Evolutionary conservation across 1,139 yeast genomes (phyloP), one percentile per base, ranked within the genome.

Genomic region (Yamadazyma songkhlaensis): DNA sequence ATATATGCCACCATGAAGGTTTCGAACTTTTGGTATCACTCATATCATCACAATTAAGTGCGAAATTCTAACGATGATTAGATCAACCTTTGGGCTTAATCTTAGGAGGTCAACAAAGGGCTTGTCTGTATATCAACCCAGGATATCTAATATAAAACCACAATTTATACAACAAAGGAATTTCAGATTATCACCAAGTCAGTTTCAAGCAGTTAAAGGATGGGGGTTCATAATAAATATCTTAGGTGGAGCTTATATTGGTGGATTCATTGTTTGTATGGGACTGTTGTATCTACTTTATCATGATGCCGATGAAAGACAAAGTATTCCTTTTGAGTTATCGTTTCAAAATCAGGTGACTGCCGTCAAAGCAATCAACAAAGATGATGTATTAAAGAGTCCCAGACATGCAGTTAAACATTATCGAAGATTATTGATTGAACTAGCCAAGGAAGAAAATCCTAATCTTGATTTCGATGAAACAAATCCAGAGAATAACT

Each of bases 401-500:
- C 76, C 77, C 3, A 53, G 72, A 29, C 59, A 64, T 45, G 73
- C 77, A 1, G 72, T 62, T 2, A 71, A 71, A 41, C 76, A 71
- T 48, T 71, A 71, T 44, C 53, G 74, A 35, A 49, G 72, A 42
- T 46, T 71, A 4, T 54, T 71, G 38, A 52, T 67, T 13, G 66
- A 67, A 34, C 44, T 69, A 39, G 72, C 72, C 7, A 57, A 53
- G 34, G 47, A 51, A n/a, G 62, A 50, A 5, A 55, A 58, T 34
- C 58, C 65, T 0, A 43, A 45, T 14, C 31, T 59, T 13, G 55
- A 51, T 3, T 58, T 58, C 38, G 61, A 56, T 24, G 69, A 63
- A 30, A 31, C 41, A 2, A 54, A 48, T 14, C 56, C 50, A 5
- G 53, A 50, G 7, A 51, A 52, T 34, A 47, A 50, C 39, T 67